Base-by-base conservation (phyloP, 495 filamentous ascomycete species). In the Lophiostoma macrostomum region DNA sequence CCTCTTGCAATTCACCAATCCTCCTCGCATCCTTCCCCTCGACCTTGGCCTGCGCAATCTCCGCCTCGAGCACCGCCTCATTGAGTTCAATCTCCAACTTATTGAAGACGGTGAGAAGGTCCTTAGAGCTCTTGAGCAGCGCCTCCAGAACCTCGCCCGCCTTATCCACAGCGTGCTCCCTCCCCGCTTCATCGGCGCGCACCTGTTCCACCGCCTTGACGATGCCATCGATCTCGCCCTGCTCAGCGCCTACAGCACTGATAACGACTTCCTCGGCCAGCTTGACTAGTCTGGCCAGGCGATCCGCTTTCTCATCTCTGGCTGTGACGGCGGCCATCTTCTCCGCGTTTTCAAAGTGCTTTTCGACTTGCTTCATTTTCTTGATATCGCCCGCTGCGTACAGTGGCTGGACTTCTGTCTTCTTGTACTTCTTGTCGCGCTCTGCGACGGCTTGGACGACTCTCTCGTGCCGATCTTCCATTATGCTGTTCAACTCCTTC, bases 331-430 rank as follows among this genome's bases (percentile, higher is more conserved):
- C 51, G 8, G 63, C 55, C 36, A 23, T 13, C 47, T 64, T 64
- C 55, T 73, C 70, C 7, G 64, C 68, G 43, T 64, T 54, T n/a
- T 72, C 70, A 36, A 73, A 72, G 35, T 70, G 64, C 47, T 64
- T 65, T 52, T 71, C 69, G 50, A 71, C 64, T 7, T 44, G 61
- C 60, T 69, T 71, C 67, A 73, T 71, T 44, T 70, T 67, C 13
- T 40, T 36, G 20, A 71, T 66, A 39, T 71, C 63, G 27, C 65
- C 64, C 14, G 49, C 57, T 1, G 48, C 60, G 31, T 69, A 69
- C 34, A 73, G 51, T 13, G 68, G 68, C 32, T 63, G 55, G 20
- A 69, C 63, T 34, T 73, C 70, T 2, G 68, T 71, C 31, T 60
- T 57, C 49, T 68, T 67, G 43, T 69, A 72, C 16, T 62, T 57